Percentiles rank a stretch among this genome's conserved stretches.
These are phyloP conservation scores for Grosmannia serpens DNA, from an alignment of 2,329 filamentous ascomycete species.

Conservation along the genomic window DNA sequence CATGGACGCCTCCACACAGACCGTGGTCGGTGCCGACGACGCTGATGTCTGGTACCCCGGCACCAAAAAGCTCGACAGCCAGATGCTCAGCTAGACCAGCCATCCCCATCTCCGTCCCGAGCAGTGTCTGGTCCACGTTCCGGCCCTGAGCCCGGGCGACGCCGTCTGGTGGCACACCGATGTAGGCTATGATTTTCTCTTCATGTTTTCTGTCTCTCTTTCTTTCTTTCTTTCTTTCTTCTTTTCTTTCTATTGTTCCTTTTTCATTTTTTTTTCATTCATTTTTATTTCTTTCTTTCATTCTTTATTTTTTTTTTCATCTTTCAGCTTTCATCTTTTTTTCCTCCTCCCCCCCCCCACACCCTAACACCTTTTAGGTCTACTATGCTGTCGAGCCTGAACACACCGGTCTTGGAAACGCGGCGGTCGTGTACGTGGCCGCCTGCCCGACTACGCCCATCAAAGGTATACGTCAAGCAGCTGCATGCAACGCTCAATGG, in stretches of 20 bases:
- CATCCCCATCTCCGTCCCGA: not conserved
- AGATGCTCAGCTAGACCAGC: not conserved
- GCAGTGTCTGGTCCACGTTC: not conserved
- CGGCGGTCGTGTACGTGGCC: conserved; percentile 5
- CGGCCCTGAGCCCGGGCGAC: not conserved
- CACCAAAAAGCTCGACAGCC: conserved; percentile 21
- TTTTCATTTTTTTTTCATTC: too few relatives aligned
- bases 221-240: too few relatives aligned
- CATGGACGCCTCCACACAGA: conserved; percentile 26
- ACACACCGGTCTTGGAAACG: conserved; percentile 2
- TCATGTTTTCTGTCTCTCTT: not conserved
- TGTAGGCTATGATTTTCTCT: not conserved
- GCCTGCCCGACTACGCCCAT: conserved; percentile 7
- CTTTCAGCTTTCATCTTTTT: not conserved
- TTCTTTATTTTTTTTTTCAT: too few relatives aligned
- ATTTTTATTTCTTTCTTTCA: too few relatives aligned
- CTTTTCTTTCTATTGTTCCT: too few relatives aligned
- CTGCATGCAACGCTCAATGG: not conserved
- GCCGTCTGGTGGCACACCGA: conserved; percentile 8
- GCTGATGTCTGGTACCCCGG: conserved; percentile 22
- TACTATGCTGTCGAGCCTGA: conserved; percentile 11
- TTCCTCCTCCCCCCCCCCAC: too few relatives aligned
- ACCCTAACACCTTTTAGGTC: not conserved
- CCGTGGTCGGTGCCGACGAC: conserved; percentile 14
- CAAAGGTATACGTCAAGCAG: conserved; percentile 7